Evolutionary conservation across 2,329 filamentous ascomycete genomes (phyloP).

Genomic region (Xylariaceae sp.): DNA sequence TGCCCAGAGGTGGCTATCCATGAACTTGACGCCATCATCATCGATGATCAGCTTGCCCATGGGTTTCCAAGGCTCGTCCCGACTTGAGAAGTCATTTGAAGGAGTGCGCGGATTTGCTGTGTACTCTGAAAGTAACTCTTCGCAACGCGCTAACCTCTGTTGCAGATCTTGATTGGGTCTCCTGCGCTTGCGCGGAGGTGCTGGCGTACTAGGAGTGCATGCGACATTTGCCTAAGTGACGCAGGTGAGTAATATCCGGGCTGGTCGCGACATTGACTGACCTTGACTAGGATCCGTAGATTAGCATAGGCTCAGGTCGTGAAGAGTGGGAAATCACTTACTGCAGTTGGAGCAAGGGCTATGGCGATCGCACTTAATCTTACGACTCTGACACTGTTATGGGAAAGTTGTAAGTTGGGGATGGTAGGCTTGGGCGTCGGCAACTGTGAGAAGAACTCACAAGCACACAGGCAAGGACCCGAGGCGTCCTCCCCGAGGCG

Average conservation of each 20-base stretch:
- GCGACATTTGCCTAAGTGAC: conserved; percentile 59
- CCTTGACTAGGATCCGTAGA: conserved; percentile 50
- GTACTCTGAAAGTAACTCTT: conserved; percentile 64
- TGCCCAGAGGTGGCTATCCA: conserved; percentile 61
- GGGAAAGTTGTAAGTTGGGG: neutral
- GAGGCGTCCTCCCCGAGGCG: conserved; percentile 36
- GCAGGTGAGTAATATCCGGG: conserved; percentile 19
- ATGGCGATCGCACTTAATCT: conserved; percentile 67
- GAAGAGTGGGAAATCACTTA: conserved; percentile 11
- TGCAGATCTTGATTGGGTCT: conserved; percentile 67
- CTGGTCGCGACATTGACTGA: conserved; percentile 38
- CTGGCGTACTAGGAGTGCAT: conserved; percentile 65
- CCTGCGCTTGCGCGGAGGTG: conserved; percentile 63
- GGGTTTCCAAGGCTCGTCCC: conserved; percentile 50
- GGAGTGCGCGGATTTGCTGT: conserved; percentile 44
- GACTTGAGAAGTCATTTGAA: conserved; percentile 34
- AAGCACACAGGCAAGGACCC: conserved; percentile 40
- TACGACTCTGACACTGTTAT: conserved; percentile 59
- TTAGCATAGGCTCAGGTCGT: neutral
- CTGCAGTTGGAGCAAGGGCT: conserved; percentile 64
- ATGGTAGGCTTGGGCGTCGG: neutral
- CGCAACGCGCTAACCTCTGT: conserved; percentile 63
- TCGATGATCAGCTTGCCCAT: conserved; percentile 61
- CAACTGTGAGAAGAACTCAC: conserved; percentile 19
- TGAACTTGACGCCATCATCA: conserved; percentile 60